Base-by-base conservation (phyloP, 179 eudicot species). In the Beta corolliflora region DNA sequence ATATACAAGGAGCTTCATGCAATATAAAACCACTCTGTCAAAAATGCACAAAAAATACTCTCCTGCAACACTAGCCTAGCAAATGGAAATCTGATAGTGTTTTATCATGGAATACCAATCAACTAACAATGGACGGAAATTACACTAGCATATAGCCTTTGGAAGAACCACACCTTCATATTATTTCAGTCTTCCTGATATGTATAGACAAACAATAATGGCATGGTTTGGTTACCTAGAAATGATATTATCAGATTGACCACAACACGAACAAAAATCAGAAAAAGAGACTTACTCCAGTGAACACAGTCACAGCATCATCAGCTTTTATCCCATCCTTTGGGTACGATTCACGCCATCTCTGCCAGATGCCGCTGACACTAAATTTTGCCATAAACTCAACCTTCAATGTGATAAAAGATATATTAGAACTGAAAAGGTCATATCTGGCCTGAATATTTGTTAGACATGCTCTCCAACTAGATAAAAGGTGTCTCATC, bases 341-440 rank as follows among this genome's bases (percentile, higher is more conserved):
- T 81, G 97, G 94, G 82, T 96, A 94, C 45, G 99, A 94, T 81
- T 96, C 97, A 64, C 98, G 90, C 98, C 97, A 96, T 89, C 94
- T 93, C 86, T 96, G 94, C 99, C 99, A 96, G 87, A 96, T 90
- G 86, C 98, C 98, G 46, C 99, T 92, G 79, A 96, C 99, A 83
- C 98, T 94, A 81, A 96, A 96, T 85, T 96, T 96, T 82, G 99
- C 97, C 87, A 96, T 87, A 87, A 96, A 96, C 79, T 96, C 96
- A 83, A 96, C 99, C 99, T 96, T 83, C 85, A 88, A 83, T 41
- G 81, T 60, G 9, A 69, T 46, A 65, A 65, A 80, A 11, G 15
- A 69, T 58, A 48, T 48, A 50, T 87, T 80, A 84, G 77, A 79
- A 50, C 44, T 2, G 36, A 74, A 75, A 21, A 46, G 36, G 53